These are phyloP conservation scores for Wickerhamomyces hampshirensis DNA, from an alignment of 805 yeast species.

Conservation along the genomic window DNA sequence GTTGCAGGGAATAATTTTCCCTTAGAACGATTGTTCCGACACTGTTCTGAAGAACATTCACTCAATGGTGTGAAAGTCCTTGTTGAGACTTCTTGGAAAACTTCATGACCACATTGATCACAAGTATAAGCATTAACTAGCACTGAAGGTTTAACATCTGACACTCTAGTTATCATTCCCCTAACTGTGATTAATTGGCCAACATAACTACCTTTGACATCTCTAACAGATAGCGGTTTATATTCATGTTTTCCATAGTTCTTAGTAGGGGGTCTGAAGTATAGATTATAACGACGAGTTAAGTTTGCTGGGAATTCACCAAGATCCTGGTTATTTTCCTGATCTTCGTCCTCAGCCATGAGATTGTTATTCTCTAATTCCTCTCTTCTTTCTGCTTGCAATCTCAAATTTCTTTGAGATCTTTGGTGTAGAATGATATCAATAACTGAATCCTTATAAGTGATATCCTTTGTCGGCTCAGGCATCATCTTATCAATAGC, in stretches of 20 bases:
- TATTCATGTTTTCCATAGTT: slow-evolving; percentile 21
- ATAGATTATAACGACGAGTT: slow-evolving; percentile 80
- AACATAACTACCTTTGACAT: slow-evolving; percentile 74
- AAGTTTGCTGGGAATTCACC: slow-evolving; percentile 76
- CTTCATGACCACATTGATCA: slow-evolving; percentile 94
- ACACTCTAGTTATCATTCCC: slow-evolving; percentile 92
- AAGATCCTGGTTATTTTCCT: slow-evolving; percentile 29
- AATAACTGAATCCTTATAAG: slow-evolving; percentile 82
- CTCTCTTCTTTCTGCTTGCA: slow-evolving; percentile 61
- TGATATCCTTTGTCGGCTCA: slow-evolving; percentile 72
- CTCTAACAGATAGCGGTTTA: slow-evolving; percentile 81
- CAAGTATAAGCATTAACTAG: slow-evolving; percentile 94
- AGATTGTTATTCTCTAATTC: slow-evolving; percentile 44
- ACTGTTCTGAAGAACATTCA: slow-evolving; percentile 81
- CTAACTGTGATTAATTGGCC: slow-evolving; percentile 88
- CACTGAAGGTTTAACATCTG: slow-evolving; percentile 93
- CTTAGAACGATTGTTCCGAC: slow-evolving; percentile 71
- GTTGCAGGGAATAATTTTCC: slow-evolving; percentile 92
- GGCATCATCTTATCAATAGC: slow-evolving; percentile 84
- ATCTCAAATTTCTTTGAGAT: slow-evolving; percentile 70
- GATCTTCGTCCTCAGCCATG: slow-evolving; percentile 24
- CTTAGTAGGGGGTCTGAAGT: slow-evolving; percentile 73
- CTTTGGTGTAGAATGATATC: slow-evolving; percentile 93
- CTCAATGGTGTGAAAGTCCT: slow-evolving; percentile 80
- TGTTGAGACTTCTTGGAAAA: slow-evolving; percentile 89